These are phyloP conservation scores for Ochromonas danica DNA, from an alignment of 108 stramenopile genomes.

Conservation along the genomic window DNA sequence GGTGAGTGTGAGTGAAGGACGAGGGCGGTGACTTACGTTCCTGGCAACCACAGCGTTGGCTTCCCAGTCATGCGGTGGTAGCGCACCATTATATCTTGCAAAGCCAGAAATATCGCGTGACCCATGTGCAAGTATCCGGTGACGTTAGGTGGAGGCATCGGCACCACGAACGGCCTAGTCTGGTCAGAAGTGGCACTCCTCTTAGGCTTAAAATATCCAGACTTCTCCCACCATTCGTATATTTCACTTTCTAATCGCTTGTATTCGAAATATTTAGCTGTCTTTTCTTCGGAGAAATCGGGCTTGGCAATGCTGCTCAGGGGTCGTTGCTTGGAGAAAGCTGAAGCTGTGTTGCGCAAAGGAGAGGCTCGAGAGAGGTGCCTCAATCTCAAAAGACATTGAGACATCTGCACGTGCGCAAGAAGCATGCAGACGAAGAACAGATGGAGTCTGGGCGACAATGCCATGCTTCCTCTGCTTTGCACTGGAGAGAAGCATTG, in stretches of 20 bases:
- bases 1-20: too few relatives aligned
- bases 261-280: conserved; percentile 45
- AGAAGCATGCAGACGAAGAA: too few relatives aligned
- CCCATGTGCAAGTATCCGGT: conserved; percentile 99
- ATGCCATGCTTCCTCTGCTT: too few relatives aligned
- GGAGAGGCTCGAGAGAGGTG: too few relatives aligned
- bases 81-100: conserved; percentile 93
- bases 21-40: conserved; percentile 66
- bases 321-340: too few relatives aligned
- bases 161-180: conserved; percentile 52
- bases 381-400: too few relatives aligned
- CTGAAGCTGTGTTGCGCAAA: too few relatives aligned
- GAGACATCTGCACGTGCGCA: too few relatives aligned
- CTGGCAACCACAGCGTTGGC: conserved; percentile 91
- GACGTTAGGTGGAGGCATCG: conserved; percentile 97
- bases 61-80: conserved; percentile 96
- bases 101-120: conserved; percentile 95
- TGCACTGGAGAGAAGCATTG: too few relatives aligned
- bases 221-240: conserved; percentile 52
- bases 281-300: not conserved
- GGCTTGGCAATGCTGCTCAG: too few relatives aligned
- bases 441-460: too few relatives aligned
- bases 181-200: not conserved
- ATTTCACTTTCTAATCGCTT: conserved; percentile 43
- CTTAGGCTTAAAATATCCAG: conserved; percentile 49